Percentiles rank a stretch among this genome's conserved stretches.
Evolutionary conservation across 352 stramenopile species (phyloP).

Genomic region (Phytophthora colocasiae): DNA sequence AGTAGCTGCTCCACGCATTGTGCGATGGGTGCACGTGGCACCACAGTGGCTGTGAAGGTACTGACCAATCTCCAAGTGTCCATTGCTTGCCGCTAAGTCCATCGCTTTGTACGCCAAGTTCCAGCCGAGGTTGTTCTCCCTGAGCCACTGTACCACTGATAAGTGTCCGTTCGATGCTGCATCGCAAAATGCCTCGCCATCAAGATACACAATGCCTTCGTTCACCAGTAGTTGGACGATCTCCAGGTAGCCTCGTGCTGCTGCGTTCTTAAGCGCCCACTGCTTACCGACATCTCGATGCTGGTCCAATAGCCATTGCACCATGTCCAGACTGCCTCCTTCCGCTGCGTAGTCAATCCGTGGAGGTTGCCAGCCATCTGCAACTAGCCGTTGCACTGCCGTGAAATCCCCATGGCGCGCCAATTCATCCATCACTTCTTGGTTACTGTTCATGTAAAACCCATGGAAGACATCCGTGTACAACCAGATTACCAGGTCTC

Average conservation of each 20-base stretch:
- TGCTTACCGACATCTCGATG: conserved; percentile 13
- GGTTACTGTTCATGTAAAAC: conserved; percentile 32
- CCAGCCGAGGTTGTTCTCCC: conserved; percentile 35
- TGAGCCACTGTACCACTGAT: conserved; percentile 24
- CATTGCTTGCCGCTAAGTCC: conserved; percentile 25
- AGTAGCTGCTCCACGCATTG: conserved; percentile 28
- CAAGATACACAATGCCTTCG: conserved; percentile 23
- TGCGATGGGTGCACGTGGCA: conserved; percentile 17
- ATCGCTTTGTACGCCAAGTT: conserved; percentile 31
- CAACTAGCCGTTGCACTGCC: conserved; percentile 9
- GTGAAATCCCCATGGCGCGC: conserved; percentile 24
- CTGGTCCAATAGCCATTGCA: conserved; percentile 29
- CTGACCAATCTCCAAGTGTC: conserved; percentile 30
- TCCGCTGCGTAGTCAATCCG: conserved; percentile 33
- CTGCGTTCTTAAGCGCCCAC: conserved; percentile 32
- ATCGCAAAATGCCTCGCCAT: conserved; percentile 31
- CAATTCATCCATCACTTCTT: conserved; percentile 34
- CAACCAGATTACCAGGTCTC: conserved; percentile 33
- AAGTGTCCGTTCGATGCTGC: conserved; percentile 27
- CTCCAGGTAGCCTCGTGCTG: conserved; percentile 28
- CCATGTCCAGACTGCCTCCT: conserved; percentile 30
- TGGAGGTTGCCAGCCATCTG: conserved; percentile 21
- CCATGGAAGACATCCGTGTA: conserved; percentile 28
- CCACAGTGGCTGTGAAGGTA: conserved; percentile 32
- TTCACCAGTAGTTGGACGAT: conserved; percentile 26